Evolutionary conservation across 1,284 basidiomycete species (phyloP), one percentile per base, ranked within the genome.

Genomic region (Heliocybe sulcata): DNA sequence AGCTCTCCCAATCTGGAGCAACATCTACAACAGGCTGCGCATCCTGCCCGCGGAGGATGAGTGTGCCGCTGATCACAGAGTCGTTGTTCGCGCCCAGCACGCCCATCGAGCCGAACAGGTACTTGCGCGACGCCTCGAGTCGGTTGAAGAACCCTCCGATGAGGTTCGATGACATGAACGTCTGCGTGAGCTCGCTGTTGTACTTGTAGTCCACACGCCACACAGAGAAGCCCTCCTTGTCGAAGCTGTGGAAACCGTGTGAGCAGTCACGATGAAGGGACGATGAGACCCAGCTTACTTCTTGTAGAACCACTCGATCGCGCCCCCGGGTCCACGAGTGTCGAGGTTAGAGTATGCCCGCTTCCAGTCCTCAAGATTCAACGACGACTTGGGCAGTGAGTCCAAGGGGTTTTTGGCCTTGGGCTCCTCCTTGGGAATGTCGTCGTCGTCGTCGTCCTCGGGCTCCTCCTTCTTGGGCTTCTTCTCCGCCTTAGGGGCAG

Each of bases 281-380:
- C 33, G 25, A 35, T 3, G 19, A 47, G 16, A 56, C 11, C 9
- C 19, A 6, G 73, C 83, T 54, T 63, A 92, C 89, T 94, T 87
- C 71, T 92, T 67, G 79, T 94, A 93, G 82, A 95, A 88, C 92
- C 92, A 95, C 69, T 92, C 88, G 23, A 92, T 62, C 49, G 88
- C 64, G 56, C 90, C 90, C 52, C 71, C 84, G 22, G 85, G 60
- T 35, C 87, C 89, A 57, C 90, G 85, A 35, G 95, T 98, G 56
- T 98, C 95, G 73, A 90, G 87, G 87, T 98, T 98, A 64, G 94
- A 97, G 81, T 98, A 98, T 57, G 90, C 87, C 54, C 94, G 87
- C 77, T 98, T 98, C 92, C 92, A 97, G 76, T 98, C 94, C 72
- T 98, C 95, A 56, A 98, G 86, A 77, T 94, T 94, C 78, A 98